phyloP scores from a whole-genome alignment of 2,329 filamentous ascomycete species.

The Talaromyces sp. region DNA sequence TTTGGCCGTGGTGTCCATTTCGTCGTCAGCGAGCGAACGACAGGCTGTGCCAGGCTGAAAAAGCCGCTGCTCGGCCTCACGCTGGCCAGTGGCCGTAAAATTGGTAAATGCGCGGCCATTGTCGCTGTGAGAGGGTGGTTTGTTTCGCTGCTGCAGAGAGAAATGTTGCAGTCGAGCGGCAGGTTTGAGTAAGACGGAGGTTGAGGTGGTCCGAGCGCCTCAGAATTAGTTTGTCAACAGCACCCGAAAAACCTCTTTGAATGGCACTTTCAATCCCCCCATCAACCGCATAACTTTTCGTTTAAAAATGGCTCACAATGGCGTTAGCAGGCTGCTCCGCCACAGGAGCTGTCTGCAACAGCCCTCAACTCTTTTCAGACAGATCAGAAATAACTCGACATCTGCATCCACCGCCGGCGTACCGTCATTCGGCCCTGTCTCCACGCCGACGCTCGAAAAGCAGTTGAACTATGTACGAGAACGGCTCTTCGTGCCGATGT shows the following conservation, averaged over 20 bases:
- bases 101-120: constrained; percentile 57
- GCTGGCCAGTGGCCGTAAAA: constrained; percentile 64
- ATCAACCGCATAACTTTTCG: neutral
- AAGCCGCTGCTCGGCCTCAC: constrained; percentile 53
- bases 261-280: neutral
- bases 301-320: constrained; percentile 34
- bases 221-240: constrained; percentile 25
- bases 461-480: constrained; percentile 38
- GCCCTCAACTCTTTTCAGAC: constrained; percentile 26
- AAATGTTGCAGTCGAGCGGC: neutral
- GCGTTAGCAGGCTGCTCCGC: constrained; percentile 34
- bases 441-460: constrained; percentile 37
- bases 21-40: constrained; percentile 48
- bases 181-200: constrained; percentile 17
- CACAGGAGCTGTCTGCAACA: constrained; percentile 31
- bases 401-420: constrained; percentile 19
- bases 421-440: constrained; percentile 36
- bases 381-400: constrained; percentile 27
- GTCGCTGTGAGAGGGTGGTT: constrained; percentile 9
- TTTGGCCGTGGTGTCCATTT: constrained; percentile 41
- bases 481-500: constrained; percentile 41
- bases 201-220: constrained; percentile 22
- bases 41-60: constrained; percentile 38
- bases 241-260: neutral
- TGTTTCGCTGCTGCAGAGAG: constrained; percentile 8